Base-by-base conservation (phyloP, 257 asterid species). In the Verbena officinalis region DNA sequence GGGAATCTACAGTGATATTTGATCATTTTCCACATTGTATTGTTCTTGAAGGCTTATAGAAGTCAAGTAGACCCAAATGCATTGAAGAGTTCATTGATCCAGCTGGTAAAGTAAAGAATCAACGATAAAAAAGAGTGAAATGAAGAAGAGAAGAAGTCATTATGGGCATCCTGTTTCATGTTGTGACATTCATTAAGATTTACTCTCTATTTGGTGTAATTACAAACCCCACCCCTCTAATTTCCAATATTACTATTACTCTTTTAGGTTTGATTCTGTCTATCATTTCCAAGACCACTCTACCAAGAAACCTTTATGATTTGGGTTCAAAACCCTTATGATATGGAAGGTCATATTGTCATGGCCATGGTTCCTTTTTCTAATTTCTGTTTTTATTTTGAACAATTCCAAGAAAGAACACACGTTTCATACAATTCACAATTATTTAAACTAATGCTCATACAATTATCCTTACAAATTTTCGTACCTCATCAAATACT, bases 31-130 rank as follows among this genome's bases (percentile, higher is more conserved):
- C n/a, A n/a, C n/a, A 45, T 51, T 15, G 44, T 46, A 51, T 55
- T 48, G 30, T 66, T 66, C 63, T 61, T 76, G 65, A 61, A 87
- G 95, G 87, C 86, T 33, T 55, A 48, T 62, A 60, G 67, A 57
- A 69, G 46, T 39, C 77, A 73, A 15, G 24, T 75, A 53, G 74
- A 77, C 21, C 70, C 79, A 19, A 61, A 58, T 52, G 56, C 64
- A 65, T 64, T 87, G 81, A 82, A 82, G 81, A 64, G 66, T 34
- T 80, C 77, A 34, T 59, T 87, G 80, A 54, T 59, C 36, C 67
- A 77, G 71, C 72, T 80, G 56, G 16, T 80, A 27, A 67, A 56
- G 45, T 70, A 70, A 77, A 33, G 27, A 20, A 24, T 50, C 20
- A 4, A 36, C 10, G 14, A 15, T 51, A 27, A 15, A 27, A 15